Evolutionary conservation across 1,139 yeast species (phyloP).

Genomic region (Candida smagusa): DNA sequence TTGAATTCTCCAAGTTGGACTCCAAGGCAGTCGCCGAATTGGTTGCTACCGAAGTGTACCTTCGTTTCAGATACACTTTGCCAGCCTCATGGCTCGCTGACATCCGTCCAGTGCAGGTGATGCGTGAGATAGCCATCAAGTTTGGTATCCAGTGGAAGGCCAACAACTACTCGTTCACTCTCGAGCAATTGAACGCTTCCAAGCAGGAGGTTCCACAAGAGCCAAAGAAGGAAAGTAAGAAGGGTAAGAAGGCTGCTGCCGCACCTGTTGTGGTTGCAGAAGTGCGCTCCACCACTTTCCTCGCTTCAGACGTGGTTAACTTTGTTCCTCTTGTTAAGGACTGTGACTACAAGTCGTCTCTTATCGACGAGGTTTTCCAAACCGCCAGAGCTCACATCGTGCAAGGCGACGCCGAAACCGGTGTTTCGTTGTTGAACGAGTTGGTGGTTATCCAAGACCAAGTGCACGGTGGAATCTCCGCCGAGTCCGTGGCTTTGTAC

Average conservation of each 20-base stretch:
- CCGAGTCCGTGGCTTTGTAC: conserved; percentile 73
- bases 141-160: conserved; percentile 85
- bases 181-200: conserved; percentile 22
- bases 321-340: conserved; percentile 75
- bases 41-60: conserved; percentile 49
- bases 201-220: conserved; percentile 14
- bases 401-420: conserved; percentile 45
- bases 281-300: conserved; percentile 42
- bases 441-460: conserved; percentile 76
- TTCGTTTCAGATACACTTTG: conserved; percentile 62
- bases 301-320: conserved; percentile 60
- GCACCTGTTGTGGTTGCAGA: conserved; percentile 18
- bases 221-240: conserved; percentile 23
- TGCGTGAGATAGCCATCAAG: conserved; percentile 72
- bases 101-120: conserved; percentile 43
- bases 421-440: conserved; percentile 61
- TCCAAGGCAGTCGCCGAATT: conserved; percentile 40
- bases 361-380: conserved; percentile 78
- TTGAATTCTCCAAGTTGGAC: conserved; percentile 44
- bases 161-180: conserved; percentile 49
- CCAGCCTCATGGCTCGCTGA: conserved; percentile 45
- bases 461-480: conserved; percentile 76
- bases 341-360: conserved; percentile 60
- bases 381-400: conserved; percentile 56
- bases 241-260: conserved; percentile 24